phyloP scores from a whole-genome alignment of 768 basidiomycete genomes.

The Macrolepiota fuliginosa region DNA sequence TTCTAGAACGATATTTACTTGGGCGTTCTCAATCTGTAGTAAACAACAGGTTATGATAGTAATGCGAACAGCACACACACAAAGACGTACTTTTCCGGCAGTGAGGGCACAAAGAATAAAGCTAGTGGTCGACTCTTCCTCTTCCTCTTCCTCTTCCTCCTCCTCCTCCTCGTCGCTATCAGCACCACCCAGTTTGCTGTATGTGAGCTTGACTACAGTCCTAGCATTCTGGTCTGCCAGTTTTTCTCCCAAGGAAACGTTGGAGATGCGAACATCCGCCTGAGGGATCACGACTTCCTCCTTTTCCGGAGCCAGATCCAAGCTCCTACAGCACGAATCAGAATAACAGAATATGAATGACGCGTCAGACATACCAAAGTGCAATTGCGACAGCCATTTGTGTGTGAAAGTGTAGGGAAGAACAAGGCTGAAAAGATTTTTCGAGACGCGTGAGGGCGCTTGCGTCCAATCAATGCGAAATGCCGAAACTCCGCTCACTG shows the following conservation, averaged over 20 bases:
- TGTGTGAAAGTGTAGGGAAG: conserved; percentile 8
- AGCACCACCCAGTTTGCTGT: conserved; percentile 33
- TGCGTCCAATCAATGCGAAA: conserved; percentile 14
- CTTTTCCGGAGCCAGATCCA: conserved; percentile 55
- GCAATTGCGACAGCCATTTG: conserved; percentile 61
- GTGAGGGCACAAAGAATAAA: conserved; percentile 78
- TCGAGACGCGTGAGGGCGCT: conserved; percentile 7
- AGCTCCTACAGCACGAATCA: conserved; percentile 47
- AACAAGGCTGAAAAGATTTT: conserved; percentile 16
- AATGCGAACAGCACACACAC: not conserved
- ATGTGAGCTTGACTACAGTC: conserved; percentile 67
- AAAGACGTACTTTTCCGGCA: conserved; percentile 64
- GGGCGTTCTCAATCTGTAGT: conserved; percentile 71
- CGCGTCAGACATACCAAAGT: conserved; percentile 54
- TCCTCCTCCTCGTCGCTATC: conserved; percentile 46
- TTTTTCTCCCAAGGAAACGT: conserved; percentile 75
- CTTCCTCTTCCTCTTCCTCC: conserved; percentile 46
- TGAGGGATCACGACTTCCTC: conserved; percentile 55
- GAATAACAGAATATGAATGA: conserved; percentile 12
- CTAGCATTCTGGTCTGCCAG: conserved; percentile 59
- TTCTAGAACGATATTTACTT: conserved; percentile 68
- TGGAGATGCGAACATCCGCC: conserved; percentile 76
- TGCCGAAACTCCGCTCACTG: conserved; percentile 54
- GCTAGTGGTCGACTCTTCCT: conserved; percentile 30
- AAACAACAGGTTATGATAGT: conserved; percentile 6